phyloP scores from a whole-genome alignment of 148 eudicot species.

The Simmondsia chinensis region DNA sequence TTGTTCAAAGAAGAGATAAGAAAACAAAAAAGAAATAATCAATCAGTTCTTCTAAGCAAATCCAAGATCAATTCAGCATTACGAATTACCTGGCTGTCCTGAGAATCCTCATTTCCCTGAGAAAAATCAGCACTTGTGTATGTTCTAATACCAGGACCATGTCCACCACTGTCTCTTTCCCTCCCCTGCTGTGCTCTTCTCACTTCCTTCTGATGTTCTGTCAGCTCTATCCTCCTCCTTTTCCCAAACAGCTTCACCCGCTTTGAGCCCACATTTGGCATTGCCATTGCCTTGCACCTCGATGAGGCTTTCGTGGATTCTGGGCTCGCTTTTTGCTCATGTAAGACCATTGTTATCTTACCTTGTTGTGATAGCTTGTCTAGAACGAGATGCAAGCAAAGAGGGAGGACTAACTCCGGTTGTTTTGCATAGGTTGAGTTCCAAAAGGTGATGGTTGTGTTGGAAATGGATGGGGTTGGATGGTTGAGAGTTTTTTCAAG shows the following conservation, averaged over 20 bases:
- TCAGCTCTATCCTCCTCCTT: slow-evolving; percentile 48
- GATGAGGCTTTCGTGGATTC: slow-evolving; percentile 5
- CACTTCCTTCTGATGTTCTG: slow-evolving; percentile 90
- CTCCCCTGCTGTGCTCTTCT: slow-evolving; percentile 86
- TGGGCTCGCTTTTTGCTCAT: slow-evolving; percentile 6
- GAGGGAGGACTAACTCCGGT: slow-evolving; percentile 45
- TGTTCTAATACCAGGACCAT: slow-evolving; percentile 73
- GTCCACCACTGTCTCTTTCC: slow-evolving; percentile 53
- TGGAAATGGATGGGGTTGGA: slow-evolving; percentile 51
- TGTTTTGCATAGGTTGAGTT: slow-evolving; percentile 58
- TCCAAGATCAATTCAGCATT: slow-evolving; percentile 60
- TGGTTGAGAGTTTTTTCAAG: slow-evolving; percentile 59
- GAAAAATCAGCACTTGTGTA: slow-evolving; percentile 75
- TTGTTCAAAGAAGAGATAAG: too few species aligned
- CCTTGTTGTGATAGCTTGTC: slow-evolving; percentile 58
- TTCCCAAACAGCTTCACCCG: slow-evolving; percentile 56
- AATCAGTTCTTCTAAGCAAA: slow-evolving; percentile 34
- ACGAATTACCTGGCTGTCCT: slow-evolving; percentile 63
- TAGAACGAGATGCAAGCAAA: slow-evolving; percentile 30
- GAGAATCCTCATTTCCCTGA: slow-evolving; percentile 76
- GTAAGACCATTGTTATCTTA: slow-evolving; percentile 26
- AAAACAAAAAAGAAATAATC: slow-evolving; percentile 3
- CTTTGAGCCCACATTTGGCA: slow-evolving; percentile 45
- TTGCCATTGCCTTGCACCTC: slow-evolving; percentile 28
- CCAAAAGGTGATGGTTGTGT: slow-evolving; percentile 59